Conservation (phyloP, 139 green algal genomes). For the Penium margaritaceum region DNA sequence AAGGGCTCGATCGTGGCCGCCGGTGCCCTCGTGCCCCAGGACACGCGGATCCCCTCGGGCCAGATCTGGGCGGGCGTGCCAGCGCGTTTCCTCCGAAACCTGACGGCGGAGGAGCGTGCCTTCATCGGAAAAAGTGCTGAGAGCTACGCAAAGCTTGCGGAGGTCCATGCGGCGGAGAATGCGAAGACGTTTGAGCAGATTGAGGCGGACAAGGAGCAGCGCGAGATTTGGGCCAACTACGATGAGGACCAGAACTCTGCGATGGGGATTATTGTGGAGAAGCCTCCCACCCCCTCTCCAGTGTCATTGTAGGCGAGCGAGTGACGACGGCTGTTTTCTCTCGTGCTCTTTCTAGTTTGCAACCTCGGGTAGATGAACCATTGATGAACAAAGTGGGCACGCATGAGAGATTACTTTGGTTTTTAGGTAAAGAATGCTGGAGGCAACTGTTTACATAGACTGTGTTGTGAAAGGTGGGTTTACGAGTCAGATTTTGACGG, state of each 20-base stretch:
- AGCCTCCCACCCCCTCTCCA: slow-evolving; percentile 1
- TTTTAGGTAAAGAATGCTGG: too few species aligned
- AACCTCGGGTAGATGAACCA: too few species aligned
- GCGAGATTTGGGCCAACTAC: slow-evolving; percentile 24
- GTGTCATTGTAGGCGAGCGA: too few species aligned
- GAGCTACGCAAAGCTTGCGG: slow-evolving; percentile 73
- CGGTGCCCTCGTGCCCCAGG: slow-evolving; percentile 74
- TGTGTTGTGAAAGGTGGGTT: too few species aligned
- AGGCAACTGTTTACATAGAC: too few species aligned
- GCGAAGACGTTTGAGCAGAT: slow-evolving; percentile 55
- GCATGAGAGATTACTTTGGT: too few species aligned
- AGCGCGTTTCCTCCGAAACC: slow-evolving; percentile 68
- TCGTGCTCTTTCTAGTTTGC: too few species aligned
- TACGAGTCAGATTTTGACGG: too few species aligned
- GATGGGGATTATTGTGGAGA: slow-evolving; percentile 33
- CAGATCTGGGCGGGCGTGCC: slow-evolving; percentile 42
- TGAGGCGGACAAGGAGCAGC: slow-evolving; percentile 37
- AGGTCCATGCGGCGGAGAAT: slow-evolving; percentile 51
- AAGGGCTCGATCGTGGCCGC: slow-evolving; percentile 77
- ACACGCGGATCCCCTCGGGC: too few species aligned
- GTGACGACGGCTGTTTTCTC: too few species aligned
- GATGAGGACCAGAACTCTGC: slow-evolving; percentile 37
- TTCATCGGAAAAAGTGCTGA: slow-evolving; percentile 68
- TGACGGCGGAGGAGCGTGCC: slow-evolving; percentile 72
- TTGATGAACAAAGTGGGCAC: too few species aligned